Percentiles rank a stretch among this genome's conserved stretches.
Conservation (phyloP, 306 rosid species). For the Fragaria nilgerrensis region DNA sequence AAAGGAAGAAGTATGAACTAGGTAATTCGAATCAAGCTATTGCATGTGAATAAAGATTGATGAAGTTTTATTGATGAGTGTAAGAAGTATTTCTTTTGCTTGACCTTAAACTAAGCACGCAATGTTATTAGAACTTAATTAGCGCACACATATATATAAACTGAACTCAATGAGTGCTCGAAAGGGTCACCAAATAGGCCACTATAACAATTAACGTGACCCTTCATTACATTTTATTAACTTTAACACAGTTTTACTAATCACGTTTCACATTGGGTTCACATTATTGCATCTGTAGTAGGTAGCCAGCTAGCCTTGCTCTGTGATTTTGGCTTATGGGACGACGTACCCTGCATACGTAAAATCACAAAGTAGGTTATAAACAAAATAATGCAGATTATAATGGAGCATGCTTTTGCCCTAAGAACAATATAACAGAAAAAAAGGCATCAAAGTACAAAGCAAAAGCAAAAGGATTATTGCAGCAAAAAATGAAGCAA, state of each 20-base stretch:
- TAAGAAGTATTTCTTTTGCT: too few species aligned
- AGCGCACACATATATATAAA: neutral
- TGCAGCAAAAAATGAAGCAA: neutral
- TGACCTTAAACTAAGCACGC: neutral
- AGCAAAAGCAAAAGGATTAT: neutral
- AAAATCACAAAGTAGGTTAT: neutral
- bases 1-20: neutral
- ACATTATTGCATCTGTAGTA: neutral
- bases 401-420: neutral
- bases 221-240: neutral
- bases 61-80: neutral
- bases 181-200: neutral
- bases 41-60: neutral
- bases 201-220: constrained; percentile 1
- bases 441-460: neutral
- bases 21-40: neutral
- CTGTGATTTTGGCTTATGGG: constrained; percentile 26
- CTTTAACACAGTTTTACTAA: neutral
- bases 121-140: neutral
- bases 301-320: neutral
- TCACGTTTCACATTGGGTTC: neutral
- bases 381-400: neutral
- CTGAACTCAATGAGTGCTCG: neutral
- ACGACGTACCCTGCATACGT: constrained; percentile 36
- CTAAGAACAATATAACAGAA: neutral